These are phyloP conservation scores for Lablab purpureus DNA, from an alignment of 306 rosid species.

Conservation along the genomic window DNA sequence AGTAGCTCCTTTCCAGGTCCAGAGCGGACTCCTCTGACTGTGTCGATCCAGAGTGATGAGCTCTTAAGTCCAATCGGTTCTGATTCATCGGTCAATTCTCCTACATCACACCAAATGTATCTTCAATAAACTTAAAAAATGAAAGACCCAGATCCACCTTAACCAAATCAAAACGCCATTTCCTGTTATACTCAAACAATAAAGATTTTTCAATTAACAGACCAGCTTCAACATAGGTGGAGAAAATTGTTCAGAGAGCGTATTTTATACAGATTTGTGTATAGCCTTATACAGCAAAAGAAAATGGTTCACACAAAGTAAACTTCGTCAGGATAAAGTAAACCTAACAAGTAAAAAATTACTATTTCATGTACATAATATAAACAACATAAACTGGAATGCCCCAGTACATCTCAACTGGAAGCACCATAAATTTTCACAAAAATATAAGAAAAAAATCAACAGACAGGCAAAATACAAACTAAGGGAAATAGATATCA, in stretches of 20 bases:
- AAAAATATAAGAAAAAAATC: conserved; percentile 35
- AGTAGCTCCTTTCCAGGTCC: conserved; percentile 82
- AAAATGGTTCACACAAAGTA: conserved; percentile 16
- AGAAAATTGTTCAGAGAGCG: conserved; percentile 20
- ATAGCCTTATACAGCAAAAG: conserved; percentile 35
- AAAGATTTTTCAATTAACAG: conserved; percentile 33
- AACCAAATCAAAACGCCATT: conserved; percentile 29
- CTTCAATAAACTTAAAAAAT: conserved; percentile 30
- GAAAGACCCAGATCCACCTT: conserved; percentile 28
- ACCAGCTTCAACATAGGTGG: conserved; percentile 29
- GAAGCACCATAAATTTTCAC: conserved; percentile 6
- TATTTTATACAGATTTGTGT: conserved; percentile 7
- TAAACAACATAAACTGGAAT: conserved; percentile 27
- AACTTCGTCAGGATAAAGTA: conserved; percentile 23
- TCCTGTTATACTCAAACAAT: conserved; percentile 40
- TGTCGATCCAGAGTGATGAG: conserved; percentile 80
- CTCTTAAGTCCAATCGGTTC: conserved; percentile 64
- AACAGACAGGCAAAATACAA: conserved; percentile 12
- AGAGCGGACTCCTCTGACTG: conserved; percentile 88
- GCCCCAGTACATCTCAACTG: conserved; percentile 13
- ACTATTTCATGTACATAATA: conserved; percentile 40
- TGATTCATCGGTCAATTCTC: conserved; percentile 82
- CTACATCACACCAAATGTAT: conserved; percentile 51
- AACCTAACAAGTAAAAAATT: conserved; percentile 25
- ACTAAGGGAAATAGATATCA: conserved; percentile 15